Evolutionary conservation across 208 protist genomes (phyloP).

Genomic region (Crithidia thermophila): DNA sequence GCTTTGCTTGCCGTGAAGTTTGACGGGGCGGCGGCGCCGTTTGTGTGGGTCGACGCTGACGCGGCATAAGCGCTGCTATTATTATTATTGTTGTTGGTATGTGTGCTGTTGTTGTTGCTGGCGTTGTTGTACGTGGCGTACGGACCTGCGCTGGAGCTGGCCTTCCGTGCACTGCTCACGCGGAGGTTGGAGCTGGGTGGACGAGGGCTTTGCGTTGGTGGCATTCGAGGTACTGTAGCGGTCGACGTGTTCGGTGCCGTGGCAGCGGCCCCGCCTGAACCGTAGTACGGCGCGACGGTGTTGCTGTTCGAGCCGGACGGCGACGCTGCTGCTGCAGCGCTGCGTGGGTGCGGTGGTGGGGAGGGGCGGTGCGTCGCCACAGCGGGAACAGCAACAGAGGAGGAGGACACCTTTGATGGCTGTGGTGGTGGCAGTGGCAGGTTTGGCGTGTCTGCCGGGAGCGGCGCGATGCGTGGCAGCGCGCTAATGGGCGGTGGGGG

Average conservation of each 20-base stretch:
- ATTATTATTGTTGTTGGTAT: not conserved
- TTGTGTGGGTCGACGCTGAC: not conserved
- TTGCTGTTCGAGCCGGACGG: not conserved
- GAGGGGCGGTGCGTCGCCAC: too few relatives aligned
- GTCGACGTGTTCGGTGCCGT: too few relatives aligned
- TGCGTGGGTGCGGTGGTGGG: conserved; percentile 2
- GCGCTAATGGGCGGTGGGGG: not conserved
- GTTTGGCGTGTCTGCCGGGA: not conserved
- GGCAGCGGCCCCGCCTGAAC: too few relatives aligned
- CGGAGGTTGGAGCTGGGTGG: too few relatives aligned
- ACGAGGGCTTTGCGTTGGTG: too few relatives aligned
- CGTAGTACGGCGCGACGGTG: not conserved
- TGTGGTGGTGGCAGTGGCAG: not conserved
- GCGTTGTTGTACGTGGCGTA: too few relatives aligned
- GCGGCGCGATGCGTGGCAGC: conserved; percentile 1
- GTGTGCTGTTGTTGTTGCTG: too few relatives aligned
- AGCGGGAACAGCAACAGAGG: too few relatives aligned
- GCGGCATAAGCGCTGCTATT: not conserved
- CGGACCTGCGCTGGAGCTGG: too few relatives aligned
- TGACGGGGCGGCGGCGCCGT: not conserved
- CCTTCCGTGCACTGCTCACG: too few relatives aligned
- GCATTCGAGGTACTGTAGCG: too few relatives aligned
- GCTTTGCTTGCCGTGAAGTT: conserved; percentile 2
- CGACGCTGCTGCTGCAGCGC: not conserved
- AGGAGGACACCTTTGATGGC: not conserved